Evolutionary conservation across 352 stramenopile species (phyloP), one percentile per base, ranked within the genome.

Genomic region (Albugo laibachii): DNA sequence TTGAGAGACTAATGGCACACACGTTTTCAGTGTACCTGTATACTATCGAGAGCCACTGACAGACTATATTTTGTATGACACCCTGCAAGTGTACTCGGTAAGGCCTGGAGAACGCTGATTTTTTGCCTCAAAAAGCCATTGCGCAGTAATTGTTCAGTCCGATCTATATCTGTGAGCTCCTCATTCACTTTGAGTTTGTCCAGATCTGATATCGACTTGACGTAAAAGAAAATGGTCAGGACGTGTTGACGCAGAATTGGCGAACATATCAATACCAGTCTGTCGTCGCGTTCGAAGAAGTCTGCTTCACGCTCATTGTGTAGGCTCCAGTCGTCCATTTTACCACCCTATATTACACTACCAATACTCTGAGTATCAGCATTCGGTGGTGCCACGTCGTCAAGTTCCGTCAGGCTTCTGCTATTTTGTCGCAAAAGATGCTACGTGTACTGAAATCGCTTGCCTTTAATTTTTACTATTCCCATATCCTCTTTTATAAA

Each of bases 161-260:
- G 57, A 54, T 84, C 71, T 62, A 88, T 80, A 57, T 88, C 76
- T 11, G 67, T 61, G 57, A 88, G 74, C 43, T 88, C 75, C 60
- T 88, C 76, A n/a, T 64, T 62, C 14, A 88, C 71, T 66, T 88
- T 82, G 41, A 88, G 67, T 50, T 86, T 86, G 46, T 88, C 76
- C 10, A 88, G 57, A 48, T 88, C 76, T 18, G 76, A 85, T 55
- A 74, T 64, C 3, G 71, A 86, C 76, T 88, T 37, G 8, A 36
- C 13, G 49, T 19, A 55, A 1, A 49, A 21, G 21, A 24, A 43
- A 24, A 19, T 24, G 8, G 3, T 24, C 8, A 24, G 38, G 45
- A n/a, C 20, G 48, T 13, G 21, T 16, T 8, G 19, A 53, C 13
- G 2, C 5, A 12, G 18, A 36, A 42, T 3, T 44, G 13, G 14